Conservation (phyloP, 768 basidiomycete species). For the Kwoniella dejecticola region DNA sequence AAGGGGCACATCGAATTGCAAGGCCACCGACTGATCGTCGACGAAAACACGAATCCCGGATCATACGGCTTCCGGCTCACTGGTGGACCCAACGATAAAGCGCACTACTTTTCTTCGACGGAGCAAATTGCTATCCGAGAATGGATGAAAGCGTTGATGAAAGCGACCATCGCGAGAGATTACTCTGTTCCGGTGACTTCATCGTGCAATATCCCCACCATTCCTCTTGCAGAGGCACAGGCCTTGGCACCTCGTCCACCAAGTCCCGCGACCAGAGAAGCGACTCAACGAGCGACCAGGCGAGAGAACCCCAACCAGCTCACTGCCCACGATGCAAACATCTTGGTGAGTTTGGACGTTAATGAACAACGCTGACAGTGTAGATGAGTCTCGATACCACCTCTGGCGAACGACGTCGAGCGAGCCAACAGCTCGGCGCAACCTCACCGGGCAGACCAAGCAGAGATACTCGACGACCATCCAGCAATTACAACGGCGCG, state of each 20-base stretch:
- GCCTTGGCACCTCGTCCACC: constrained; percentile 96
- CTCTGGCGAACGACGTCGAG: constrained; percentile 24
- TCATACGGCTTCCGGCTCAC: constrained; percentile 93
- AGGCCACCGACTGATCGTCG: constrained; percentile 89
- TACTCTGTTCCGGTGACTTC: constrained; percentile 92
- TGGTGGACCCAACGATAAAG: constrained; percentile 74
- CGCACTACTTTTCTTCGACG: constrained; percentile 88
- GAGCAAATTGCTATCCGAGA: constrained; percentile 83
- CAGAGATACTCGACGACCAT: constrained; percentile 25
- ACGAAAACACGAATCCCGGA: constrained; percentile 88
- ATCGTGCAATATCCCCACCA: constrained; percentile 94
- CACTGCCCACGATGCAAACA: constrained; percentile 51
- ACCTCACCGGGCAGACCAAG: constrained; percentile 20
- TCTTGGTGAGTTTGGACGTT: constrained; percentile 29
- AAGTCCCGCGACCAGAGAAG: constrained; percentile 81
- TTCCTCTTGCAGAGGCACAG: constrained; percentile 90
- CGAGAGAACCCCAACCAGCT: constrained; percentile 82
- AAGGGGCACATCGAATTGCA: constrained; percentile 93
- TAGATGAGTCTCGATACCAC: constrained; percentile 39
- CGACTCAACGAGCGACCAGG: constrained; percentile 81
- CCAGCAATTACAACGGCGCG: constrained; percentile 13
- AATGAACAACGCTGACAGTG: neutral
- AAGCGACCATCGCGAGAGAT: constrained; percentile 92
- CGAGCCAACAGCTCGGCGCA: constrained; percentile 18
- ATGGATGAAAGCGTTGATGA: constrained; percentile 99